Conservation (phyloP, 768 basidiomycete genomes). For the Chlorophyllum brunneum region DNA sequence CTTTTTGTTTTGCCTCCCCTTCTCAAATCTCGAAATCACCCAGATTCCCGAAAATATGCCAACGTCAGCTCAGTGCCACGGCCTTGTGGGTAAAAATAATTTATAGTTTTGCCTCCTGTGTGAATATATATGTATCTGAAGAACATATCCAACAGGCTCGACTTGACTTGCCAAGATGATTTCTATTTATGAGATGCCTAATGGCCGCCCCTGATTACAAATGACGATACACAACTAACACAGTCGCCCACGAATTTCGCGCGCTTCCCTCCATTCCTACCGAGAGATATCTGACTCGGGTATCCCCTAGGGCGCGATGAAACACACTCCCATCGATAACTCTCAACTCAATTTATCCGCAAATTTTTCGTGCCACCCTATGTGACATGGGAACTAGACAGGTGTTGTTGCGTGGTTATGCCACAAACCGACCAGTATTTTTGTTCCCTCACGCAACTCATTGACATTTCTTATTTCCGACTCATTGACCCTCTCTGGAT, state of each 20-base stretch:
- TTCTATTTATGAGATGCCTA: not conserved
- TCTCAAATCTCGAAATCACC: not conserved
- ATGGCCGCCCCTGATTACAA: not conserved
- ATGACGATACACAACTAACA: not conserved
- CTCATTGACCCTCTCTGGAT: not conserved
- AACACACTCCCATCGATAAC: not conserved
- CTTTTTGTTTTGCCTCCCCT: conserved; percentile 9
- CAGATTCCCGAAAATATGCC: not conserved
- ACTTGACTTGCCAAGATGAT: not conserved
- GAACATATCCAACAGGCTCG: not conserved
- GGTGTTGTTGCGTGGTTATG: not conserved
- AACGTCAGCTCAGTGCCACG: not conserved
- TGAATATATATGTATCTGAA: not conserved
- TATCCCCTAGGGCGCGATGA: not conserved
- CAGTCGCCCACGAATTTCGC: not conserved
- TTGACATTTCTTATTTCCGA: not conserved
- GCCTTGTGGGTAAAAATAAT: conserved; percentile 1
- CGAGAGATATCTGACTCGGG: not conserved
- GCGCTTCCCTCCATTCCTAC: conserved; percentile 3
- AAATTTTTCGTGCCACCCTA: not conserved
- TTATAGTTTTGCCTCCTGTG: not conserved
- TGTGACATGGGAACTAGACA: not conserved
- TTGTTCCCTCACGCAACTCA: not conserved
- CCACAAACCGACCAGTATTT: not conserved
- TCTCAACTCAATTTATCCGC: not conserved